Conservation (phyloP, 257 asterid species). For the Solanum gandarillasii region DNA sequence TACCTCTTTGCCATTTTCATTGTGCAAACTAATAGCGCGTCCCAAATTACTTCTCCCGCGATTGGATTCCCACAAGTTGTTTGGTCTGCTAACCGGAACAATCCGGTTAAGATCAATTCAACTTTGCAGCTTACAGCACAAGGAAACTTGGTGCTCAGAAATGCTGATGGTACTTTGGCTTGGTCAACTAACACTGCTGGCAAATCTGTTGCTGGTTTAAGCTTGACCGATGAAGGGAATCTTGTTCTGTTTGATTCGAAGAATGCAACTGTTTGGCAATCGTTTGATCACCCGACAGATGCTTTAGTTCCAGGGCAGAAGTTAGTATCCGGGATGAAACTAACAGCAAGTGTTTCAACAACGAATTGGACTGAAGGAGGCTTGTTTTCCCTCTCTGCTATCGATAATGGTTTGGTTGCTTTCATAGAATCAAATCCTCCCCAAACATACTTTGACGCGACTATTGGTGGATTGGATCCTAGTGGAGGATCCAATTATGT, state of each 20-base stretch:
- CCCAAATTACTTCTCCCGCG: background rate
- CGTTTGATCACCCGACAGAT: slow-evolving; percentile 16
- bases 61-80: slow-evolving; percentile 1
- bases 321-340: slow-evolving; percentile 6
- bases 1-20: slow-evolving; percentile 11
- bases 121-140: slow-evolving; percentile 2
- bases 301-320: slow-evolving; percentile 13
- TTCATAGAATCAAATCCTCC: slow-evolving; percentile 4
- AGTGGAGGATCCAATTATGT: background rate
- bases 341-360: slow-evolving; percentile 2
- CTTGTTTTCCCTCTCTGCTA: background rate
- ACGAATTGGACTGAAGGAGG: slow-evolving; percentile 2
- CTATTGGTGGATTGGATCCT: background rate
- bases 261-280: slow-evolving; percentile 8
- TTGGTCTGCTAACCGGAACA: slow-evolving; percentile 16
- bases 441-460: background rate
- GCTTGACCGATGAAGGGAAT: slow-evolving; percentile 8
- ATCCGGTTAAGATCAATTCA: slow-evolving; percentile 4
- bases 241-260: slow-evolving; percentile 2
- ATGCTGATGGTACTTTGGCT: slow-evolving; percentile 6
- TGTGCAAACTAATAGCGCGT: background rate
- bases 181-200: slow-evolving; percentile 14
- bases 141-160: slow-evolving; percentile 8
- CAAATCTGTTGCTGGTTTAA: slow-evolving; percentile 1
- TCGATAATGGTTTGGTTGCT: background rate